Base-by-base conservation (phyloP, 2,329 filamentous ascomycete species). In the Aureobasidium musti region DNA sequence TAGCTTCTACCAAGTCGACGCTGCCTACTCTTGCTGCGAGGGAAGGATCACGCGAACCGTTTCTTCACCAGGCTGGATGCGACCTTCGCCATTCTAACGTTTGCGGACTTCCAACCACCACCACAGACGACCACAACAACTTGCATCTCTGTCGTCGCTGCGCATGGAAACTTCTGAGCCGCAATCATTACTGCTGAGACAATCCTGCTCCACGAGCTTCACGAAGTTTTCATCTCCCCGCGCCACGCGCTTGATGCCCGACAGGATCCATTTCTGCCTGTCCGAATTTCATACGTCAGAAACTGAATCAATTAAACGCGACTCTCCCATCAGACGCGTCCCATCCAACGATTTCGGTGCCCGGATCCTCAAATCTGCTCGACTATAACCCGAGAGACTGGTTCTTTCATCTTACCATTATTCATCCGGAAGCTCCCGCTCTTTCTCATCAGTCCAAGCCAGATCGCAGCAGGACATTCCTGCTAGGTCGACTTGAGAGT, bases 1-100 rank as follows among this genome's bases (percentile, higher is more conserved):
- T 66, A 66, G 64, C 53, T 60, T 35, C 53, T 66, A 66, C 64
- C 64, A 60, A n/a, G 30, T 47, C 28, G 39, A 28, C 53, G 54
- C 64, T 23, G 39, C 41, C 49, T 65, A 50, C 64, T 39, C 14
- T 14, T 52, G 26, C 35, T 33, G 39, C 39, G 41, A 59, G 64
- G 64, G 64, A 50, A 66, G 64, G 64, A 60, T 57, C 64, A 66
- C 43, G 39, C 64, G 64, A 66, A 57, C 64, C 64, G 64, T 66
- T 66, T 45, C 19, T 41, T 50, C 13, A 21, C 19, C 45, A 60
- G 63, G 45, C 45, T 57, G 64, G 45, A 66, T 66, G 64, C 64
- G 64, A 66, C 45, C 50, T 52, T 66, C 60, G 28, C 41, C 53
- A 50, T 49, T 35, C 52, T 53, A 60, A 66, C 64, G 53, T 66